Evolutionary conservation across 208 protist species (phyloP), one percentile per base, ranked within the genome.

Genomic region (Leishmania lainsoni): DNA sequence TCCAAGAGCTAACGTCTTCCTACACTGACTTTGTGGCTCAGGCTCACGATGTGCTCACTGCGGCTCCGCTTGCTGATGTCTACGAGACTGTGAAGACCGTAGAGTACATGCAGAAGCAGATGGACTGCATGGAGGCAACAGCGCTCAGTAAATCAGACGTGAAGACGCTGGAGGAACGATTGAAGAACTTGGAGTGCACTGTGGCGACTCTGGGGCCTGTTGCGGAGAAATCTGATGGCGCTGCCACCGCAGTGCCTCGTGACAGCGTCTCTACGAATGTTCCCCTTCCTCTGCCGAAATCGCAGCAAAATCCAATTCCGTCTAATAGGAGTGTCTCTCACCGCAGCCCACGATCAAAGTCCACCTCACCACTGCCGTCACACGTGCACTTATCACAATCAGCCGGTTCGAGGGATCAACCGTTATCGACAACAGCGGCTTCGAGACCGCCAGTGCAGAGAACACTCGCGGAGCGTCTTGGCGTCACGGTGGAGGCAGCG

Each of bases 1-100:
- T 93, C 16, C 71, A 78, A 52, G 78, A 81, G 22, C 61, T 94
- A 52, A 86, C 84, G 20, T 78, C 84, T 42, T 87, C 74, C 17
- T 95, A 89, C 72, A 70, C 68, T 8, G 78, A 79, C 52, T 94
- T 87, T 71, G 76, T 94, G 48, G 80, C 82, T 12, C 66, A 88
- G 32, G 83, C 87, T 26, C 81, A 91, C 77, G 79, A 84, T 35
- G 54, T 84, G 35, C 32, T 93, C 3, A 59, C 76, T 4, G 39
- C 65, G 39, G 79, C 70, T 17, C 83, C 83, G 8, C 74, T 91
- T n/a, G 54, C 78, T 9, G 89, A 87, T 32, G 80, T 75, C 0
- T 85, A 90, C 63, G 65, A 83, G 39, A 70, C 76, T 2, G 73
- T 86, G 66, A 84, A 75, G 3, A 76, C 87, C 26, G 87, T 83